Evolutionary conservation across 441 rosid genomes (phyloP).

Genomic region (Croton laevigatus): DNA sequence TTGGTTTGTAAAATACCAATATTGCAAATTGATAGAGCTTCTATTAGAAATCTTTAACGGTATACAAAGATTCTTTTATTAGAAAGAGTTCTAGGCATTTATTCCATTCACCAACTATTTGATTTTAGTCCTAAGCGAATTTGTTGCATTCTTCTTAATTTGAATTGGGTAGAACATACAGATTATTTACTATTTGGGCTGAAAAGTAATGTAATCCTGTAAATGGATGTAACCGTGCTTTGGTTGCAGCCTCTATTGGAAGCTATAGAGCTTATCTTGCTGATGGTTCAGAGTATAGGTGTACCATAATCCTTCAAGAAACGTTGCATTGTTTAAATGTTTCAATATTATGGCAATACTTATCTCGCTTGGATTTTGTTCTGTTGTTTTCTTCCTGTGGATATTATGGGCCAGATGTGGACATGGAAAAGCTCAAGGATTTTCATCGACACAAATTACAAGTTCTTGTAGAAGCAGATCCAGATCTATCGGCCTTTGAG

Average conservation of each 20-base stretch:
- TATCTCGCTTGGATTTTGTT: neutral
- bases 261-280: slow-evolving; percentile 95
- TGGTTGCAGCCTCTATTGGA: slow-evolving; percentile 87
- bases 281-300: slow-evolving; percentile 97
- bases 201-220: slow-evolving; percentile 38
- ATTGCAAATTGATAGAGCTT: too few relatives aligned
- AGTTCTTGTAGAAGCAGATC: slow-evolving; percentile 73
- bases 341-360: neutral
- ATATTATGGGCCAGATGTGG: slow-evolving; percentile 52
- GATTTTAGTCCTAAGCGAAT: too few relatives aligned
- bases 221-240: slow-evolving; percentile 52
- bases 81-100: too few relatives aligned
- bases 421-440: slow-evolving; percentile 69
- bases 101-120: too few relatives aligned
- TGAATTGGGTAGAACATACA: too few relatives aligned
- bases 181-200: too few relatives aligned
- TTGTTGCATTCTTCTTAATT: too few relatives aligned
- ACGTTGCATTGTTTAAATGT: neutral
- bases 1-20: too few relatives aligned
- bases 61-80: too few relatives aligned
- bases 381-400: slow-evolving; percentile 47
- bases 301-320: neutral
- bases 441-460: slow-evolving; percentile 82
- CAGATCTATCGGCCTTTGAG: slow-evolving; percentile 89
- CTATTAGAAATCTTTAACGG: too few relatives aligned